Evolutionary conservation across 805 yeast genomes (phyloP), one percentile per base, ranked within the genome.

Genomic region (Saturnispora kantuleensis): DNA sequence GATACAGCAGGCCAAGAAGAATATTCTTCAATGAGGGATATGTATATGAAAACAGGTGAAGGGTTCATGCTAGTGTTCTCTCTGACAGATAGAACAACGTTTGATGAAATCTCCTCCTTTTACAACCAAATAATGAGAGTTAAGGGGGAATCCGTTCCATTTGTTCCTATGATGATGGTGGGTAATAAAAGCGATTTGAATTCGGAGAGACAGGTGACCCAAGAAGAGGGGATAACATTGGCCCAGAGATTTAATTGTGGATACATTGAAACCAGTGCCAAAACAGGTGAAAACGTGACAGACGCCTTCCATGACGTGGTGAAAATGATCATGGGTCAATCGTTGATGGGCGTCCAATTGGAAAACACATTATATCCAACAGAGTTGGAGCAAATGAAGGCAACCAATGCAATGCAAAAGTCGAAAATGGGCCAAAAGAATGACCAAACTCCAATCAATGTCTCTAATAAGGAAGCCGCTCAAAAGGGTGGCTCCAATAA

Each of bases 1-100:
- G 98, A 93, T 64, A 93, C 98, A 16, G 98, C 98, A 2, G 98
- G 98, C 35, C 97, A 89, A 70, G 97, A 90, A 64, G 97, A 89
- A 65, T 89, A 89, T 63, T 77, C 87, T 45, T 95, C 96, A 15
- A 80, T 83, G 87, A 69, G 89, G 55, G 97, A 90, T 60, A 93
- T 87, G 63, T 89, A 89, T 64, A 89, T 89, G 94, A 76, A 95
- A 50, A 86, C 95, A 2, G 97, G 97, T 37, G 96, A 89, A 64
- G 97, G 97, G 12, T 89, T 89, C 56, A 66, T 89, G 46, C 68
- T 89, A 42, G 97, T 88, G 11, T 93, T 90, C 61, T 79, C 93
- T 30, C 84, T 93, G 51, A 87, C 93, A 39, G 84, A 90, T 47
- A 73, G 85, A 50, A 77, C 80, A 53, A 81, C 96, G 3, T 85